Evolutionary conservation across 805 yeast species (phyloP).

Genomic region (Pichia californica): DNA sequence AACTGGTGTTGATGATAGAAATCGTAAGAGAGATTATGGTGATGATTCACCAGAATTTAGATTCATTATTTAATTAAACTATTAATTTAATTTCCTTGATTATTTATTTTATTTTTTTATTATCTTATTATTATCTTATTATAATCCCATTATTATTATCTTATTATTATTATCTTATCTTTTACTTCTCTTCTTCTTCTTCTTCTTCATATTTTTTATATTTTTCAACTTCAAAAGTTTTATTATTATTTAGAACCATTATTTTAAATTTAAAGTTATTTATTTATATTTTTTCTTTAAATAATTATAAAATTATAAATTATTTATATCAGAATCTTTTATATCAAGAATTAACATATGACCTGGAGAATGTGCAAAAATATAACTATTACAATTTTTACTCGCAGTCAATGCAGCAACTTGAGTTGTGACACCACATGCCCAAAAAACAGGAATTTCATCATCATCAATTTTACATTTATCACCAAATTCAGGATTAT

Average conservation of each 20-base stretch:
- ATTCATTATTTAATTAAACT: slow-evolving; percentile 1
- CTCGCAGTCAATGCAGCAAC: background rate
- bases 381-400: background rate
- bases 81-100: too few relatives aligned
- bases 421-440: slow-evolving; percentile 6
- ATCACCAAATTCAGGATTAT: slow-evolving; percentile 2
- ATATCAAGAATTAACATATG: slow-evolving; percentile 4
- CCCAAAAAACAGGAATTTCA: slow-evolving; percentile 7
- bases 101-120: too few relatives aligned
- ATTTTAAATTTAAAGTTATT: too few relatives aligned
- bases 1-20: slow-evolving; percentile 5
- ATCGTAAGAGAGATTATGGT: slow-evolving; percentile 1
- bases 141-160: too few relatives aligned
- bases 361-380: slow-evolving; percentile 2
- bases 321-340: background rate
- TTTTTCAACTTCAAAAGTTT: too few relatives aligned
- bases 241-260: too few relatives aligned
- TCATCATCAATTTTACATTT: background rate
- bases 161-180: too few relatives aligned
- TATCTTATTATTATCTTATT: too few relatives aligned
- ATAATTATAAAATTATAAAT: background rate
- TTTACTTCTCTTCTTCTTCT: too few relatives aligned
- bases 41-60: slow-evolving; percentile 5
- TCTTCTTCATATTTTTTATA: too few relatives aligned
- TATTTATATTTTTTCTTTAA: background rate